A percentile compares a stretch with the other conserved stretches of the same genome.
Conservation (phyloP, 1,284 basidiomycete genomes). For the Malassezia dermatis region DNA sequence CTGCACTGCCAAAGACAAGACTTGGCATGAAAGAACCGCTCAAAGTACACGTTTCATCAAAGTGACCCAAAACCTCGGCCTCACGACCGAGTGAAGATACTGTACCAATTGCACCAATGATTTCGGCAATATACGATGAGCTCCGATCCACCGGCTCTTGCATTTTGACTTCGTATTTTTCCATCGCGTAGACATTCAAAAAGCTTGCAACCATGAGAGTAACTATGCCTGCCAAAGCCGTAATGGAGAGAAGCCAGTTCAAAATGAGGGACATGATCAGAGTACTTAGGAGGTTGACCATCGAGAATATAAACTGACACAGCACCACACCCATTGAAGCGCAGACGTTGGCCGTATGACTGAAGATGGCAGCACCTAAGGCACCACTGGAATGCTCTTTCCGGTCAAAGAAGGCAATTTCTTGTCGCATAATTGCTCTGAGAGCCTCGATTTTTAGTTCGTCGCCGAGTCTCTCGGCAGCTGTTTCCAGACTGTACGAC, state of each 20-base stretch:
- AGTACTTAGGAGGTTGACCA: conserved; percentile 46
- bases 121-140: conserved; percentile 48
- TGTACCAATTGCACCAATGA: conserved; percentile 49
- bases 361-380: conserved; percentile 48
- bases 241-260: conserved; percentile 47
- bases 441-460: conserved; percentile 32
- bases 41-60: conserved; percentile 26
- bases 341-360: conserved; percentile 48
- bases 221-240: conserved; percentile 45
- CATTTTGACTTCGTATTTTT: conserved; percentile 40
- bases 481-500: conserved; percentile 37
- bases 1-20: conserved; percentile 41
- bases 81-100: conserved; percentile 50
- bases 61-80: conserved; percentile 35
- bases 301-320: conserved; percentile 44
- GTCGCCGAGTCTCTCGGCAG: conserved; percentile 31
- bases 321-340: conserved; percentile 49
- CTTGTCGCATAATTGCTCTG: conserved; percentile 32
- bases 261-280: conserved; percentile 49
- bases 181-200: conserved; percentile 45
- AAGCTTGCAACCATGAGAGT: conserved; percentile 32
- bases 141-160: conserved; percentile 38
- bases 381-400: conserved; percentile 47
- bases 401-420: conserved; percentile 43
- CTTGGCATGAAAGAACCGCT: conserved; percentile 24